Evolutionary conservation across 768 basidiomycete species (phyloP), one percentile per base, ranked within the genome.

Genomic region (Lactifluus echinatus): DNA sequence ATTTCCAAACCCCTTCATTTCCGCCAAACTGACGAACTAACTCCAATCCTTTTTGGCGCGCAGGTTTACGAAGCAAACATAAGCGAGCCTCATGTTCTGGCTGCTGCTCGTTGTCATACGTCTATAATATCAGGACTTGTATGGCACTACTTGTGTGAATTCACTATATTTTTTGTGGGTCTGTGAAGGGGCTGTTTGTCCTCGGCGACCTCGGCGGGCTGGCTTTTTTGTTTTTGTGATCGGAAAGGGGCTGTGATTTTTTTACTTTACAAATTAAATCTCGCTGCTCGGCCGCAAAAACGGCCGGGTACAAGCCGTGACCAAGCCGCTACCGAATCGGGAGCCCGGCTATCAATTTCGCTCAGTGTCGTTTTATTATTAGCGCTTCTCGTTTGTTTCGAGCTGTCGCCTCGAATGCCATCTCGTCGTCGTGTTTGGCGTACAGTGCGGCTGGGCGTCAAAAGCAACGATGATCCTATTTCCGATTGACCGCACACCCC

Each of bases 1-100:
- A 33, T 28, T n/a, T 83, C 17, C 39, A n/a, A 4, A 14, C 46
- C 29, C 36, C 8, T 53, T 53, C 36, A 49, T 60, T 37, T 52
- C 53, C 57, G 43, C 24, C 26, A n/a, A 51, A 19, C 17, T 43
- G 11, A 60, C 14, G 29, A 37, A 26, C 43, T 44, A 37, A 53
- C 39, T 19, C 42, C 42, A 26, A 24, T 31, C 33, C 11, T 19
- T 24, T 48, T 54, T n/a, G n/a, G n/a, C n/a, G n/a, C n/a, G 59
- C 58, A 59, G 58, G 36, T 59, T 55, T 44, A 55, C 58, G 21
- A 59, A 50, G 48, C 58, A 59, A 33, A 36, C 8, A 34, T 59
- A 55, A 55, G 53, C 28, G 53, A 14, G 29, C 53, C 42, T 50
- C 58, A 28, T 55, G 57, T 55, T 31, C 23, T 55, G 4, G 53